Evolutionary conservation across 164 flowering plant species (phyloP).

Genomic region (Nymphaea colorata): DNA sequence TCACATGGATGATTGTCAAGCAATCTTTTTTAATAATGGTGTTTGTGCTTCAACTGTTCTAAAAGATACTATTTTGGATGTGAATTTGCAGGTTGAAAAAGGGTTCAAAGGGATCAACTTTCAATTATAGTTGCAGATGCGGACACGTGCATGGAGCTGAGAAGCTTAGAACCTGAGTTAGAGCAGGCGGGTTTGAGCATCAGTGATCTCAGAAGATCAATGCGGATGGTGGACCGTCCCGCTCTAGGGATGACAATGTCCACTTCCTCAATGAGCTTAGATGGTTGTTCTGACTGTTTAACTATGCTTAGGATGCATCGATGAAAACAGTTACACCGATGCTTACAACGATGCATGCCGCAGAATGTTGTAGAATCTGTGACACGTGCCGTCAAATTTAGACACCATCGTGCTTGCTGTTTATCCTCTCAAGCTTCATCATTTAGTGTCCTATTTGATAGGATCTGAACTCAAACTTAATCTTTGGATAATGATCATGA

Average conservation of each 20-base stretch:
- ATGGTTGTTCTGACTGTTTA: conserved; percentile 49
- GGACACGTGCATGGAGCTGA: conserved; percentile 57
- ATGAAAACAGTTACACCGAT: too few species aligned
- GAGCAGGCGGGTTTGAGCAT: conserved; percentile 15
- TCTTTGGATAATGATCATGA: too few species aligned
- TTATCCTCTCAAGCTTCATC: too few species aligned
- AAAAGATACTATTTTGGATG: not conserved
- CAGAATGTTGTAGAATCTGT: too few species aligned
- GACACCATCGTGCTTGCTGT: too few species aligned
- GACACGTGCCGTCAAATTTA: too few species aligned
- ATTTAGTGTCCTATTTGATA: too few species aligned
- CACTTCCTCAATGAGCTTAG: conserved; percentile 88
- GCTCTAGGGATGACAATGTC: conserved; percentile 50
- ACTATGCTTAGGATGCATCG: too few species aligned
- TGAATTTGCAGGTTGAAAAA: conserved; percentile 61
- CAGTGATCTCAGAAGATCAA: conserved; percentile 25
- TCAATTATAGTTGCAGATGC: conserved; percentile 72
- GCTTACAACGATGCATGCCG: too few species aligned
- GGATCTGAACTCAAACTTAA: too few species aligned
- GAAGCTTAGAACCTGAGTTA: conserved; percentile 45
- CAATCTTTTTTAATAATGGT: not conserved
- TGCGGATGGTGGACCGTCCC: conserved; percentile 24
- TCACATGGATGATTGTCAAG: not conserved
- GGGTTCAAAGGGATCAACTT: conserved; percentile 73
- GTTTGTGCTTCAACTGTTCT: not conserved